Base-by-base conservation (phyloP, 176 grass and related monocot genomes). In the Oryza punctata region DNA sequence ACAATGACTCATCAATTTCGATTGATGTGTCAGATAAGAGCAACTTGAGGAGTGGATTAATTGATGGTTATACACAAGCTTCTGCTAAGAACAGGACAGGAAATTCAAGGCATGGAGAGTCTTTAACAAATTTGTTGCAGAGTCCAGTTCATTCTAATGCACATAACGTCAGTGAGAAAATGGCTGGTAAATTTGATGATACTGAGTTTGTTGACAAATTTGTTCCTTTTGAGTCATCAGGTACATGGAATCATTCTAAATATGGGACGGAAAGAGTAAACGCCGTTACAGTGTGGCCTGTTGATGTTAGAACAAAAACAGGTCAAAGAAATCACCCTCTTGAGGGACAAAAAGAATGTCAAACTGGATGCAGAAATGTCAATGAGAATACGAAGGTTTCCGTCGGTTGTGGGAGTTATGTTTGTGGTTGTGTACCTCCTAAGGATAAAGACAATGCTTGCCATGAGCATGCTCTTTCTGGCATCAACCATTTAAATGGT, bases 141-240 rank as follows among this genome's bases (percentile, higher is more conserved):
- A 35, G 61, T 10, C 67, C 40, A 44, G 38, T 73, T 73, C 54
- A 78, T 45, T 86, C 28, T 86, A 49, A 77, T 19, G 32, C 76
- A 57, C 73, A 73, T 40, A 70, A 71, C 24, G 25, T 19, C n/a
- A 29, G 30, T 26, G 46, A 73, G 30, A 54, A 54, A 54, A 70
- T n/a, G 54, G 7, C 43, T 43, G 54, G 69, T 50, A 44, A 85
- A 76, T 80, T 65, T 82, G 78, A 75, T 15, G 73, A 88, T 70
- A 25, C 44, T 28, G 30, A 68, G 33, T 35, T 79, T 78, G 30
- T 35, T 52, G 76, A 90, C 57, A 78, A 72, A 73, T 65, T 44
- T 82, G 45, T 80, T 86, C 63, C 79, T 68, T 33, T 49, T 77
- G 74, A 75, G n/a, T n/a, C n/a, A n/a, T n/a, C n/a, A n/a, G n/a